Evolutionary conservation across 176 grass and related monocot species (phyloP), one percentile per base, ranked within the genome.

Genomic region (Elymus sibiricus): DNA sequence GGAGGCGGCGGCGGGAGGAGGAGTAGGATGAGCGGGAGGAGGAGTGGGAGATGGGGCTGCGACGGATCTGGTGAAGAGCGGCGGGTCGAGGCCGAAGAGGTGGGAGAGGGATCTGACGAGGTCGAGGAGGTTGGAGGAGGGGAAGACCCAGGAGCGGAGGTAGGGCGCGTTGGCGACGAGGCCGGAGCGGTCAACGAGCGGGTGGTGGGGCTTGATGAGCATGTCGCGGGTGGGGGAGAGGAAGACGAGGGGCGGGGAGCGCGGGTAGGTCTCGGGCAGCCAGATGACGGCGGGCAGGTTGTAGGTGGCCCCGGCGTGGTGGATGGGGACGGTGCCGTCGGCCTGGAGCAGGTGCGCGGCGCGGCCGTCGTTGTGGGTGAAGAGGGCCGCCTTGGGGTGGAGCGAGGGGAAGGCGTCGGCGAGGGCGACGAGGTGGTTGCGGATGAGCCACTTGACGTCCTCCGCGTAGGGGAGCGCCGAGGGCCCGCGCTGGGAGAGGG

Each of bases 401-500:
- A 98, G 95, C 42, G 95, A 95, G 6, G 91, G 91, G 85, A 89
- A 90, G 40, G 89, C 84, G 61, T 93, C 95, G 44, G 86, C 87
- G 71, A 95, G 91, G 83, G 89, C 83, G 16, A 98, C 89, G 63
- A 95, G 91, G 79, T 98, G 95, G 87, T 98, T 94, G 76, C 93
- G 95, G 80, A 98, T 98, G 43, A 95, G 85, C 93, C 95, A 93
- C 87, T 95, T 98, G 47, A 95, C 95, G 76, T 98, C 95, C 88
- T 98, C 91, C 5, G 91, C 75, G 77, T 98, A 98, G 11, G 95
- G 93, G 25, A 98, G 87, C 37, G 89, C 87, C 4, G 89, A 72
- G 21, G 93, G 91, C 0, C 95, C 93, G 2, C 93, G 93, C 77
- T 98, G 93, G 1, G 95, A 98, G 35, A 98, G 89, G 14, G 93